Evolutionary conservation across 1,284 basidiomycete species (phyloP), one percentile per base, ranked within the genome.

Genomic region (Heliocybe sulcata): DNA sequence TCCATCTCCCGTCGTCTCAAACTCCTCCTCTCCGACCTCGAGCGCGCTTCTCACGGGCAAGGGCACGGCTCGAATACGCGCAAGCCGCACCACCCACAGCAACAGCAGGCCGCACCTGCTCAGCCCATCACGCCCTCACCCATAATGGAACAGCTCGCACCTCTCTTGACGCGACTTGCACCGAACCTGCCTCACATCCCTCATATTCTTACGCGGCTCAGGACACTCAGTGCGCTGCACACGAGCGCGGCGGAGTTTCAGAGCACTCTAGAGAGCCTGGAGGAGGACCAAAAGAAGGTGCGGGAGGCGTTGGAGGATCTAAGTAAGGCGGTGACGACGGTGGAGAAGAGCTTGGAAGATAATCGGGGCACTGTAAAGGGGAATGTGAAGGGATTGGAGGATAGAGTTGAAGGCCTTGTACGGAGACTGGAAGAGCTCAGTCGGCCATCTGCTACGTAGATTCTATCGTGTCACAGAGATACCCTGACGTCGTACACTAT

Each of bases 1-100:
- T 90, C 93, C n/a, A 91, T 98, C 59, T 94, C 94, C 1, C 83
- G 95, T 16, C 86, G 96, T 8, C 83, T 98, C 60, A 99, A 98
- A 65, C 76, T 98, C 9, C 82, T 98, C 16, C 80, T 96, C 8
- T 89, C 93, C 0, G 96, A 99, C 68, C 81, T 99, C 55, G 96
- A 98, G 57, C 85, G 94, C 19, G 83, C 87, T 0, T 85, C 89
- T 48, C 71, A 74, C 26, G 66, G 72, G 19, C 55, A 57, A 22
- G 38, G 38, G 8, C 38, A 42, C 16, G 50, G 29, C 25, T 20
- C 69, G 3, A 71, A 72, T 56, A 65, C 73, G 19, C 64, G 69
- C 22, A 61, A 67, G 16, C 35, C 25, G 22, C 51, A 25, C 33
- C 54, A 35, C 16, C 51, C 29, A 16, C 33, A 31, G 12, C 20